Conservation (phyloP, 2,329 filamentous ascomycete species). For the Trichoderma atrobrunneum region DNA sequence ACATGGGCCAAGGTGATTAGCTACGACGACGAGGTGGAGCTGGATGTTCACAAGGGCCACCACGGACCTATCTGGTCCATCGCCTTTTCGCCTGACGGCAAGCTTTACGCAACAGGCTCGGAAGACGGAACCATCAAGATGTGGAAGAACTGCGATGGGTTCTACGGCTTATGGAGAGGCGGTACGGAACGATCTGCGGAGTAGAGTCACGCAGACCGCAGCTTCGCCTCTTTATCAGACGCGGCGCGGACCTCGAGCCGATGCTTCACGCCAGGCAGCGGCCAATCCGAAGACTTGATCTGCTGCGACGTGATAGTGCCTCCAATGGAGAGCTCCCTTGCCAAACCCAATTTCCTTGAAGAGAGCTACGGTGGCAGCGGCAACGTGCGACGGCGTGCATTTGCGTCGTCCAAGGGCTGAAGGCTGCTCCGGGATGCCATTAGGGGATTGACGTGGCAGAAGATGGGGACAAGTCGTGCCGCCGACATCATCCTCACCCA, state of each 20-base stretch:
- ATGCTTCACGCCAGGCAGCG: slow-evolving; percentile 20
- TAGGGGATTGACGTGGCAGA: not conserved
- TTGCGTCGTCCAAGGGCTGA: not conserved
- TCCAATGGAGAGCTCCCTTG: slow-evolving; percentile 7
- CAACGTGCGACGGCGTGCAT: not conserved
- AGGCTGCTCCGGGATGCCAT: not conserved
- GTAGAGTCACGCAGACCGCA: slow-evolving; percentile 34
- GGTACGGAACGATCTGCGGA: slow-evolving; percentile 39
- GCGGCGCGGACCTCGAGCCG: slow-evolving; percentile 17
- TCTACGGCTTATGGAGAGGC: slow-evolving; percentile 62
- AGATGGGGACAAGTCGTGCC: not conserved
- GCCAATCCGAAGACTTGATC: slow-evolving; percentile 16
- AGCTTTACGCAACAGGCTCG: slow-evolving; percentile 91
- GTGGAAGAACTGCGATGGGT: slow-evolving; percentile 68
- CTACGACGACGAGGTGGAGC: slow-evolving; percentile 76
- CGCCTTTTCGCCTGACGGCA: slow-evolving; percentile 90
- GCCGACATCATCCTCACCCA: not conserved
- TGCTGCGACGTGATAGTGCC: not conserved
- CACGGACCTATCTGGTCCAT: slow-evolving; percentile 97
- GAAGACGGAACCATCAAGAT: slow-evolving; percentile 98
- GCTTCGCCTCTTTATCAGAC: slow-evolving; percentile 24
- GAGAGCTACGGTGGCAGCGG: not conserved
- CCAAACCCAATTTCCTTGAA: not conserved
- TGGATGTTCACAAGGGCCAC: slow-evolving; percentile 94
- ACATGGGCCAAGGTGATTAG: slow-evolving; percentile 97